Evolutionary conservation across 495 filamentous ascomycete species (phyloP), one percentile per base, ranked within the genome.

Genomic region (Aspergillus biplanus): DNA sequence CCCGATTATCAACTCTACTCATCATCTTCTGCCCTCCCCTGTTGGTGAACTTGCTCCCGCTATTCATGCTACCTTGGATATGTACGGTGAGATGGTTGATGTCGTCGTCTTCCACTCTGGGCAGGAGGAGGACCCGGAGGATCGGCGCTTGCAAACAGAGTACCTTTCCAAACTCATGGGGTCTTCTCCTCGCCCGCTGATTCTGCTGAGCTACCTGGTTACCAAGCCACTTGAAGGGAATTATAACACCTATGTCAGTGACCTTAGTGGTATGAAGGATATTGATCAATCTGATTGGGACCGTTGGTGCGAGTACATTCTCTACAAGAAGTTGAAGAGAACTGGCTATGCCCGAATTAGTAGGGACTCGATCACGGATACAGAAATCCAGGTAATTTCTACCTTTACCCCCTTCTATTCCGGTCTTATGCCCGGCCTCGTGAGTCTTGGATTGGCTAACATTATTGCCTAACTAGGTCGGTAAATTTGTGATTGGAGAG

Each of bases 61-160:
- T 34, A 97, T 99, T 65, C 89, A 97, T 66, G 96, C 96, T 13
- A 97, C 94, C 3, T 83, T 99, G 16, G 92, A 98, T 71, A 87
- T 90, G 65, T 97, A 99, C 72, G 96, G 92, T 32, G 87, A 92
- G 71, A 77, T 90, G 67, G 83, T 98, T 37, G 96, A 99, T 67
- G 91, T 98, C 6, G 90, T 97, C 58, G 95, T 99, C 57, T 99
- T 99, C 86, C 96, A 99, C 78, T 98, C 95, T 12, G 96, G 96
- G 18, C 96, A 99, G 71, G 96, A 99, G 75, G 96, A 99, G 74
- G 96, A 99, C 67, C 88, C 88, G 0, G 94, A 98, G 68, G 96
- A 99, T 68, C 88, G 96, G 61, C 86, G 92, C 27, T 85, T 95
- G 52, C 96, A 99, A 80, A 82, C 86, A 4, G 87, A 93, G 72